Conservation (phyloP, 768 basidiomycete genomes). For the Mrakia gelida region DNA sequence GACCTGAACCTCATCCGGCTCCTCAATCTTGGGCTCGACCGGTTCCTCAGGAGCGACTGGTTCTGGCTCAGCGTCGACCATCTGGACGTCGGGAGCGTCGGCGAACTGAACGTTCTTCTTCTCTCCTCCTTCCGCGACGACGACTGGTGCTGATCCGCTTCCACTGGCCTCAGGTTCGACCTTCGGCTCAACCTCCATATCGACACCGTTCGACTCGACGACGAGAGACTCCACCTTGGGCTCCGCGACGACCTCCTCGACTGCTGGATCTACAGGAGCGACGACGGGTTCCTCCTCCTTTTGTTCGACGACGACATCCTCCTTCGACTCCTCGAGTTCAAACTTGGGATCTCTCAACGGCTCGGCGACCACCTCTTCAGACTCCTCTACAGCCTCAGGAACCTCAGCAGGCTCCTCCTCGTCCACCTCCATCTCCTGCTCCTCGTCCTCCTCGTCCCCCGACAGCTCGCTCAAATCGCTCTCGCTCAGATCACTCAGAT, state of each 20-base stretch:
- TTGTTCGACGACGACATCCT: neutral
- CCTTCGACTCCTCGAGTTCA: neutral
- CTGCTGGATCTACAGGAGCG: neutral
- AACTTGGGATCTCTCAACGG: neutral
- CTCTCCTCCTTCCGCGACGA: neutral
- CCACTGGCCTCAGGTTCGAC: neutral
- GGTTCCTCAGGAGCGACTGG: neutral
- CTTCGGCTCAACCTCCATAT: neutral
- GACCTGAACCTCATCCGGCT: constrained; percentile 17
- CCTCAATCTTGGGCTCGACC: neutral
- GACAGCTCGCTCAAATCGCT: neutral
- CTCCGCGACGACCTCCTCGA: neutral
- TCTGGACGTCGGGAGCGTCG: neutral
- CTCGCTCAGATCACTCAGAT: constrained; percentile 29
- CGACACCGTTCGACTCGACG: neutral
- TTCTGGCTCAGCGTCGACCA: neutral
- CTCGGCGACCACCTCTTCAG: neutral
- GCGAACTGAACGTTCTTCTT: constrained; percentile 11
- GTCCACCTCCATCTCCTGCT: constrained; percentile 7
- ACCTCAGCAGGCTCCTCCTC: neutral
- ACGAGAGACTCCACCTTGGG: neutral
- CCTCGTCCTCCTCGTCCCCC: constrained; percentile 10
- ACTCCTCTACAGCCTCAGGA: too few species aligned
- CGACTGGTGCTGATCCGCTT: neutral
- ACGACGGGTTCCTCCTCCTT: neutral